Conservation (phyloP, 352 stramenopile genomes). For the Phytophthora kernoviae region DNA sequence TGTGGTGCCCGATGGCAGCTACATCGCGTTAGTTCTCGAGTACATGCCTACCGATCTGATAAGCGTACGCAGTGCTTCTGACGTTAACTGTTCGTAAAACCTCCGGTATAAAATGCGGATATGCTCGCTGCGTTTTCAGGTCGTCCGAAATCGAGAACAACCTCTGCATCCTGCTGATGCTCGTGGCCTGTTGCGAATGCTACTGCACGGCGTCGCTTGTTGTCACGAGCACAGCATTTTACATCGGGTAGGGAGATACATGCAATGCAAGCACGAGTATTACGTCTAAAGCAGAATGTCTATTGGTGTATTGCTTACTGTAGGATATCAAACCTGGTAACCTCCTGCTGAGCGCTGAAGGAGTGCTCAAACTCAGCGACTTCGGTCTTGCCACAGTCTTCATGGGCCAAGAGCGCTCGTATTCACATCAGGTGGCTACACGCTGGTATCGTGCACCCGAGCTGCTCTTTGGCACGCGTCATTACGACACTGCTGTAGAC, state of each 20-base stretch:
- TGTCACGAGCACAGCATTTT: slow-evolving; percentile 71
- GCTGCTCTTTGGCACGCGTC: slow-evolving; percentile 69
- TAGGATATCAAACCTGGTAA: slow-evolving; percentile 83
- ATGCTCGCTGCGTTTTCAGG: slow-evolving; percentile 9
- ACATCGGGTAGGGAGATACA: slow-evolving; percentile 45
- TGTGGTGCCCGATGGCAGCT: slow-evolving; percentile 55
- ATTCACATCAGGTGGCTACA: slow-evolving; percentile 81
- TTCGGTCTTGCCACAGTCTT: slow-evolving; percentile 83
- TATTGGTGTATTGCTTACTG: too few relatives aligned
- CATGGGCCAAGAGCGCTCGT: slow-evolving; percentile 33
- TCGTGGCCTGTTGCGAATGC: slow-evolving; percentile 67
- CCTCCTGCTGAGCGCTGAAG: slow-evolving; percentile 52
- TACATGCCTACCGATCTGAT: slow-evolving; percentile 70
- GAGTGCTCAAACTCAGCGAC: slow-evolving; percentile 77
- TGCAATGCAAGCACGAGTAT: not conserved
- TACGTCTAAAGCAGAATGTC: too few relatives aligned
- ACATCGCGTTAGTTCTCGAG: slow-evolving; percentile 75
- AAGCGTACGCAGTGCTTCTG: slow-evolving; percentile 26
- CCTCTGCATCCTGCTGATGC: slow-evolving; percentile 47
- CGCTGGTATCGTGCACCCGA: slow-evolving; percentile 85
- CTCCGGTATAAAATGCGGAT: not conserved
- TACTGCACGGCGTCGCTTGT: slow-evolving; percentile 64
- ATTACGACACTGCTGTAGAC: slow-evolving; percentile 70
- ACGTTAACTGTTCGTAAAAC: not conserved
- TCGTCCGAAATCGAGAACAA: slow-evolving; percentile 47